phyloP scores from a whole-genome alignment of 2,329 filamentous ascomycete species.

The Verticillium zaregamsianum region DNA sequence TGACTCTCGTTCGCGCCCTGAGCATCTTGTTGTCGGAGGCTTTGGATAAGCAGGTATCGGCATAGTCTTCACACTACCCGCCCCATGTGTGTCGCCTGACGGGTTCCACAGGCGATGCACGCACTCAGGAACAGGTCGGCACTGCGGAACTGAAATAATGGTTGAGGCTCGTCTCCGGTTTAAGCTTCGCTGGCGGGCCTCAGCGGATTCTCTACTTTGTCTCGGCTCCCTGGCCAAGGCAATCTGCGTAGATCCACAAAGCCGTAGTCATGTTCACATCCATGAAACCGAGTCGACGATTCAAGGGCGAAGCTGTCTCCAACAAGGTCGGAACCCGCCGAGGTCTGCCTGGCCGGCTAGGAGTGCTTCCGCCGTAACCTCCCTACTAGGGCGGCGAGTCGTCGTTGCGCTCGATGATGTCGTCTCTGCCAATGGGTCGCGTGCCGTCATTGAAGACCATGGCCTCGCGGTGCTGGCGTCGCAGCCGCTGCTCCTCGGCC shows the following conservation, averaged over 20 bases:
- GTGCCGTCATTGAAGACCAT: constrained; percentile 90
- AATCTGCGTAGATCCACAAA: neutral
- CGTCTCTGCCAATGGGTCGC: constrained; percentile 64
- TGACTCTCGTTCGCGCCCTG: too few species aligned
- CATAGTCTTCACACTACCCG: too few species aligned
- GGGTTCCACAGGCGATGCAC: too few species aligned
- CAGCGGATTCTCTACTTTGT: neutral
- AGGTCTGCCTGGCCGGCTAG: neutral
- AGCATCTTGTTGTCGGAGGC: too few species aligned
- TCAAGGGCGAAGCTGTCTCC: too few species aligned
- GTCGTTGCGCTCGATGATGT: constrained; percentile 70
- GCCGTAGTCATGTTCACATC: neutral
- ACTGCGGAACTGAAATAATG: neutral
- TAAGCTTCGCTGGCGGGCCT: neutral
- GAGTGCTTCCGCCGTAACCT: too few species aligned
- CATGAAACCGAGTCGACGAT: too few species aligned
- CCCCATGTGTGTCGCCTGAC: too few species aligned
- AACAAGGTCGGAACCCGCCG: neutral
- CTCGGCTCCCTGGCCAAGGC: neutral
- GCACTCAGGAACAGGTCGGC: neutral
- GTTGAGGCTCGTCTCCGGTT: neutral
- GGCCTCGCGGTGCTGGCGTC: constrained; percentile 76
- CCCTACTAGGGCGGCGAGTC: constrained; percentile 25
- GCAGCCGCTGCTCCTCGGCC: constrained; percentile 65
- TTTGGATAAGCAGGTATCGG: too few species aligned